Evolutionary conservation across 768 basidiomycete genomes (phyloP).

Genomic region (Auricularia auricula-judae): DNA sequence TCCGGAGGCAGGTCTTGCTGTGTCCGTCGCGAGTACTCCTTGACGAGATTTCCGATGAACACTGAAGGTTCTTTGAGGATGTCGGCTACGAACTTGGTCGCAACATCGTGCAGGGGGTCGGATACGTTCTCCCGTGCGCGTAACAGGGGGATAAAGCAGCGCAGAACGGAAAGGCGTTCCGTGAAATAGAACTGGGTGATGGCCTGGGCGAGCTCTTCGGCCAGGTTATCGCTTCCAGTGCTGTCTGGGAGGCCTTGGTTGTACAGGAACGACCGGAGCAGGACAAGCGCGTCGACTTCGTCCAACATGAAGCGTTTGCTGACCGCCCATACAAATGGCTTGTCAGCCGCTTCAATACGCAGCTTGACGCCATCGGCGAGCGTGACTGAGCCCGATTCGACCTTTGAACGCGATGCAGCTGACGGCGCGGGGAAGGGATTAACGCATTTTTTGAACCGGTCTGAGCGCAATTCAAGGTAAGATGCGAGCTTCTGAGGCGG

Average conservation of each 20-base stretch:
- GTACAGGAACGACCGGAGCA: slow-evolving; percentile 68
- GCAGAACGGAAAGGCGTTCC: slow-evolving; percentile 62
- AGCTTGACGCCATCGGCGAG: slow-evolving; percentile 55
- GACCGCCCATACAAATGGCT: slow-evolving; percentile 59
- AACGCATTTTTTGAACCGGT: slow-evolving; percentile 44
- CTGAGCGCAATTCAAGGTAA: slow-evolving; percentile 45
- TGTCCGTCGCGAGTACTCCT: slow-evolving; percentile 48
- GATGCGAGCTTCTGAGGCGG: slow-evolving; percentile 47
- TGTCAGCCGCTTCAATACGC: slow-evolving; percentile 56
- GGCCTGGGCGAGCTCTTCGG: slow-evolving; percentile 51
- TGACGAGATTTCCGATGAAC: slow-evolving; percentile 52
- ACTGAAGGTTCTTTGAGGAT: slow-evolving; percentile 52
- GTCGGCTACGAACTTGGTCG: slow-evolving; percentile 41
- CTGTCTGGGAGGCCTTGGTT: slow-evolving; percentile 57
- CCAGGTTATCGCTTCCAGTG: slow-evolving; percentile 33
- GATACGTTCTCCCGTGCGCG: slow-evolving; percentile 51
- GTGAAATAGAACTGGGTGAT: slow-evolving; percentile 76
- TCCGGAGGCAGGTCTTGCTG: slow-evolving; percentile 35
- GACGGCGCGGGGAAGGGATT: slow-evolving; percentile 63
- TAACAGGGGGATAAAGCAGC: slow-evolving; percentile 64
- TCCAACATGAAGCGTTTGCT: slow-evolving; percentile 67
- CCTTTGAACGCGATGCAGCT: slow-evolving; percentile 48
- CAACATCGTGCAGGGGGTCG: slow-evolving; percentile 43
- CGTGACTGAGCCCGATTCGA: slow-evolving; percentile 57
- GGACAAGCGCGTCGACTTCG: slow-evolving; percentile 63